These are phyloP conservation scores for Mucor velutinosus DNA, from an alignment of 371 early-diverging fungal species.

Conservation along the genomic window DNA sequence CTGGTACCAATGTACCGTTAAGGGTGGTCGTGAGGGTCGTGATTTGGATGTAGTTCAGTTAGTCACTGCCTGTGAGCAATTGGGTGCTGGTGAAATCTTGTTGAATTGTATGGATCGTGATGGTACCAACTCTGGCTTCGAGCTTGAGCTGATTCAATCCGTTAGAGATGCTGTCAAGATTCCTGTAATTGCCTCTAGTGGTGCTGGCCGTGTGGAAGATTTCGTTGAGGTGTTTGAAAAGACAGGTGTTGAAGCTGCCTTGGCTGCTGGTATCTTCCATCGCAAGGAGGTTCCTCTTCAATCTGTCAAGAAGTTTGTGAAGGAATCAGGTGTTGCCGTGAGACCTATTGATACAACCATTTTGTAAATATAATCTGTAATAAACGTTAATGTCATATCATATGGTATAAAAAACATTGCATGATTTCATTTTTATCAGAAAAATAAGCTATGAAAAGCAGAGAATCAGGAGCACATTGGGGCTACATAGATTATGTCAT, in stretches of 20 bases:
- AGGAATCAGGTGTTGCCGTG: conserved; percentile 41
- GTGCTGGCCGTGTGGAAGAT: conserved; percentile 88
- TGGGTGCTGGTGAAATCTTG: conserved; percentile 97
- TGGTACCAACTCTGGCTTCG: conserved; percentile 96
- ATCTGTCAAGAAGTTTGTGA: conserved; percentile 77
- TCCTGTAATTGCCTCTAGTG: conserved; percentile 96
- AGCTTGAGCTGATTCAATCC: conserved; percentile 78
- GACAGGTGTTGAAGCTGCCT: conserved; percentile 90
- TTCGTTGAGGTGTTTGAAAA: conserved; percentile 85
- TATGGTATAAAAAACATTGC: not conserved
- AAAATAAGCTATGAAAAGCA: not conserved
- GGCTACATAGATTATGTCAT: not conserved
- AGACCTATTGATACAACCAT: conserved; percentile 35
- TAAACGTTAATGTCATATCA: not conserved
- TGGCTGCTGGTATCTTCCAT: conserved; percentile 98
- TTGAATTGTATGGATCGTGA: conserved; percentile 97
- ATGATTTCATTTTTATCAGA: not conserved
- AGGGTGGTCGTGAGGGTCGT: conserved; percentile 94
- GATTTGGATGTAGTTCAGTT: conserved; percentile 94
- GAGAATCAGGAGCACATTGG: not conserved
- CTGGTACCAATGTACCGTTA: conserved; percentile 98
- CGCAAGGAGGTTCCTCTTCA: conserved; percentile 88
- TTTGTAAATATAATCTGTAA: conserved; percentile 19
- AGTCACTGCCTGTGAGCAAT: conserved; percentile 80
- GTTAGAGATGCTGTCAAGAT: conserved; percentile 80